Evolutionary conservation across 2,329 filamentous ascomycete species (phyloP), one percentile per base, ranked within the genome.

Genomic region (Alternaria sp.): DNA sequence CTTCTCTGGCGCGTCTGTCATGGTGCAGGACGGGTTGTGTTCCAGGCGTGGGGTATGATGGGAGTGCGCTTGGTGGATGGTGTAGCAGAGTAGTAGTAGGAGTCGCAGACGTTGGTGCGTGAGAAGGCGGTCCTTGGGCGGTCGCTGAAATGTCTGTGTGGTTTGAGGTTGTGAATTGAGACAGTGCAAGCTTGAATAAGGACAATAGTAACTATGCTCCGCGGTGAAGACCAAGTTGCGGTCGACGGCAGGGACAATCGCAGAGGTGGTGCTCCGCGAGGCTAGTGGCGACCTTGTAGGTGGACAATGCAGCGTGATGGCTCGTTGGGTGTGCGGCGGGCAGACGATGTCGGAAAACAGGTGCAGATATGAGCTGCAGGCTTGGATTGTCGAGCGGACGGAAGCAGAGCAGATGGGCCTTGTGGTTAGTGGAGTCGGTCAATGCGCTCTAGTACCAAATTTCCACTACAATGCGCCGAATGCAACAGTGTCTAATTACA

Each of bases 1-100:
- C 40, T 71, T 70, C 66, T 75, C 69, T 19, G 68, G 56, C 45
- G 68, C 68, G 65, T 69, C 71, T 66, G 74, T 70, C 70, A 76
- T 77, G 54, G 58, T 62, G 45, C 50, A 7, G 21, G 12, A 64
- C 43, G 44, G 32, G 61, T 46, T 57, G 60, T 61, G 52, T 56
- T 57, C 36, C 43, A 36, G 40, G 30, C 46, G 61, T 43, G 56
- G 56, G 59, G 23, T 54, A 44, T 54, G 46, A 9, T 32, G 32
- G 21, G 52, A 54, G 40, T 59, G 47, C 50, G 59, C 62, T 58
- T 52, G 55, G 61, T 19, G 59, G 46, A 19, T 28, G 21, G n/a
- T 32, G 23, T 19, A 21, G 40, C 28, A 28, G 54, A 21, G 28
- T 21, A 36, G 17, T 21, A 32, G 21, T 19, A 28, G 11, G 52